phyloP scores from a whole-genome alignment of 2,329 filamentous ascomycete genomes.

The Xylariaceae sp. region DNA sequence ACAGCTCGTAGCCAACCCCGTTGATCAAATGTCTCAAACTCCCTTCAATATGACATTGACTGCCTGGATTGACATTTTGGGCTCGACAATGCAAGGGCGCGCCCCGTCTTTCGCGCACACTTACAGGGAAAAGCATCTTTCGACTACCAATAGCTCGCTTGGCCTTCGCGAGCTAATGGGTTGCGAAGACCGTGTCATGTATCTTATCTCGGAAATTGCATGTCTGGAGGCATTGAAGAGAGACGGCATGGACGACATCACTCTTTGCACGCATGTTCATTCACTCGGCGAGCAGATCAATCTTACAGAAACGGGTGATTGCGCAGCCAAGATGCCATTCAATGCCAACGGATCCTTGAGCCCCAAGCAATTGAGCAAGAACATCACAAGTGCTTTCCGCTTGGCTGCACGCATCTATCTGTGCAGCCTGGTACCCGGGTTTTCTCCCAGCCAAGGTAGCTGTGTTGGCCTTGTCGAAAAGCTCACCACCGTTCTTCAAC shows the following conservation, averaged over 20 bases:
- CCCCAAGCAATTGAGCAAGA: conserved; percentile 77
- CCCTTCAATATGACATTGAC: conserved; percentile 95
- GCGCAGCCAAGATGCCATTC: conserved; percentile 56
- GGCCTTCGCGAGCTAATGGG: conserved; percentile 94
- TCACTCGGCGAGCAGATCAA: conserved; percentile 85
- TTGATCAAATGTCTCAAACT: conserved; percentile 58
- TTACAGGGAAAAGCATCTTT: conserved; percentile 92
- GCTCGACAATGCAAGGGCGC: conserved; percentile 83
- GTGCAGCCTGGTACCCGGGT: conserved; percentile 90
- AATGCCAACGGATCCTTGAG: conserved; percentile 70
- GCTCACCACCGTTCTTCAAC: conserved; percentile 70
- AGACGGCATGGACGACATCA: conserved; percentile 78
- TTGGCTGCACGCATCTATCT: conserved; percentile 91
- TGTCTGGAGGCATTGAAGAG: conserved; percentile 87
- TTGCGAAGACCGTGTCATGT: conserved; percentile 96
- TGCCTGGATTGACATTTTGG: conserved; percentile 95
- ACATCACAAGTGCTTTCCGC: conserved; percentile 88
- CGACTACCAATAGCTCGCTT: conserved; percentile 53
- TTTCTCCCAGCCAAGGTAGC: conserved; percentile 69
- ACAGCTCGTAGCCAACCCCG: conserved; percentile 57
- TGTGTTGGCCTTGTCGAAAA: conserved; percentile 75
- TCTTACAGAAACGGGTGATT: conserved; percentile 66
- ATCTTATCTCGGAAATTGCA: conserved; percentile 93
- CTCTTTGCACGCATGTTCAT: conserved; percentile 83
- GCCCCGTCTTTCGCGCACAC: conserved; percentile 87